Percentiles rank a stretch among this genome's conserved stretches.
These are phyloP conservation scores for Chiua sp. DNA, from an alignment of 1,284 basidiomycete species.

Conservation along the genomic window DNA sequence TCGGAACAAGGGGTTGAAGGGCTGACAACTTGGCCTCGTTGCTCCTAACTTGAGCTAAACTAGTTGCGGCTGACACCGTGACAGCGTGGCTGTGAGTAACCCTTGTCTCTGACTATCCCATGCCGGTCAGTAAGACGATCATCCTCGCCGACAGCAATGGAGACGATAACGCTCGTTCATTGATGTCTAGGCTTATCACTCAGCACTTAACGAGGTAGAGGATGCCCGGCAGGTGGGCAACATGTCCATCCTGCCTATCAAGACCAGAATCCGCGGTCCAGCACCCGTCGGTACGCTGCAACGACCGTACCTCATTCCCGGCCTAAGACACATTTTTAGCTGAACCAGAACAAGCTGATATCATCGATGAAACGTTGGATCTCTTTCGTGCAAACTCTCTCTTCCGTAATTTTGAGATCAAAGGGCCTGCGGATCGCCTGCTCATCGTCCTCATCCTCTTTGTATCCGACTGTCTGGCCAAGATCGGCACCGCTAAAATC, in stretches of 20 bases:
- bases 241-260: constrained; percentile 90
- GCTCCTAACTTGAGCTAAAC: too few relatives aligned
- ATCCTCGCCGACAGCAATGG: background rate
- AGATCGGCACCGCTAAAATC: constrained; percentile 73
- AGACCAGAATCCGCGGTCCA: constrained; percentile 90
- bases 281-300: constrained; percentile 75
- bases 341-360: constrained; percentile 83
- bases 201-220: constrained; percentile 88
- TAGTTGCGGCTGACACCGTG: background rate
- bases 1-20: too few relatives aligned
- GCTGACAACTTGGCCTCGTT: too few relatives aligned
- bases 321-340: constrained; percentile 47
- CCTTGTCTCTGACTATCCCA: constrained; percentile 8
- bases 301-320: background rate
- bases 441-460: constrained; percentile 99
- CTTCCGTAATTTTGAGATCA: constrained; percentile 99
- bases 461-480: constrained; percentile 96
- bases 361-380: constrained; percentile 96
- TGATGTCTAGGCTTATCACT: constrained; percentile 88
- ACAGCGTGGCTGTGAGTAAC: constrained; percentile 18
- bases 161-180: constrained; percentile 8
- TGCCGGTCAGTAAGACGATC: constrained; percentile 34
- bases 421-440: constrained; percentile 94
- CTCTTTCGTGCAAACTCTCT: constrained; percentile 99
- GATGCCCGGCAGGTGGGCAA: constrained; percentile 90